Conservation (phyloP, 495 filamentous ascomycete species). For the Aspergillus incahuasiensis region DNA sequence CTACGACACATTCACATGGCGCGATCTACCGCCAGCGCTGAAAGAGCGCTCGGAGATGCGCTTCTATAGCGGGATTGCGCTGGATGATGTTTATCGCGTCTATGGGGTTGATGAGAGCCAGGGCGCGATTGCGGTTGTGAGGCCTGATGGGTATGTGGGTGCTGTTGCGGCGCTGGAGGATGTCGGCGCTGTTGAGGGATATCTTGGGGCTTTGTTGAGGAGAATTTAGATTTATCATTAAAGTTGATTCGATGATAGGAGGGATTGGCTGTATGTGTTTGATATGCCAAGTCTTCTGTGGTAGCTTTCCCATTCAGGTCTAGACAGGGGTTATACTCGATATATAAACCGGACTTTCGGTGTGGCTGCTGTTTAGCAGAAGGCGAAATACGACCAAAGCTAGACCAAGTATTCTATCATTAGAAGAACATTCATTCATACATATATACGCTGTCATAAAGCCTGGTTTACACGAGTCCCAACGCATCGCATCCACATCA, state of each 20-base stretch:
- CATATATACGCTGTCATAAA: not conserved
- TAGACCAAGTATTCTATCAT: not conserved
- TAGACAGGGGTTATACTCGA: no score
- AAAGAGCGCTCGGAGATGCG: constrained; percentile 52
- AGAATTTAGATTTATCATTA: constrained; percentile 13
- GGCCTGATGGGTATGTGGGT: constrained; percentile 67
- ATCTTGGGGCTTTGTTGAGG: constrained; percentile 26
- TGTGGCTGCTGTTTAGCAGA: no score
- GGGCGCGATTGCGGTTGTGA: constrained; percentile 56
- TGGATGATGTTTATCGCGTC: constrained; percentile 58
- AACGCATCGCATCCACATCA: not conserved
- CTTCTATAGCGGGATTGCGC: constrained; percentile 62
- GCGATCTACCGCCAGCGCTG: constrained; percentile 54
- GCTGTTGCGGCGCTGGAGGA: constrained; percentile 54
- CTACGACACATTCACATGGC: constrained; percentile 39
- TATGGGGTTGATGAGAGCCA: constrained; percentile 56
- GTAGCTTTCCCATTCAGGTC: no score
- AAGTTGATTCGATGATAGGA: no score
- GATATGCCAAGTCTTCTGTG: no score
- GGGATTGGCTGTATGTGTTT: no score
- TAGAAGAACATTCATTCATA: not conserved
- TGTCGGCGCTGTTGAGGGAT: constrained; percentile 37
- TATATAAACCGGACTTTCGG: no score
- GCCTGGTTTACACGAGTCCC: not conserved
- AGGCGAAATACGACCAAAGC: not conserved